These are phyloP conservation scores for Myriangium duriaei DNA, from an alignment of 2,329 filamentous ascomycete species.

Conservation along the genomic window DNA sequence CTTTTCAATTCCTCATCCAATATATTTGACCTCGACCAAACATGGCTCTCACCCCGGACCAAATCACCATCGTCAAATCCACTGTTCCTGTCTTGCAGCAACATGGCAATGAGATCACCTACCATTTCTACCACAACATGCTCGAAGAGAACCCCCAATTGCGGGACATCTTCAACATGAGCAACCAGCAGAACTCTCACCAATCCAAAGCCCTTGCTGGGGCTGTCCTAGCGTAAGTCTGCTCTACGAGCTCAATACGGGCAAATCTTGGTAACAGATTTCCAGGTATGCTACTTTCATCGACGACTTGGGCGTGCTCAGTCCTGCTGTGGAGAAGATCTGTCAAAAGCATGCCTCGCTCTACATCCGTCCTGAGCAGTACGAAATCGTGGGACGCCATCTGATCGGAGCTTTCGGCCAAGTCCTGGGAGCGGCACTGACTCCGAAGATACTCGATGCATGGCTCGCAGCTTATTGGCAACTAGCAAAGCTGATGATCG, in stretches of 20 bases:
- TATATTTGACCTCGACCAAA: no score
- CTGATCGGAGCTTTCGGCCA: slow-evolving; percentile 54
- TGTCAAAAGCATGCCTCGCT: slow-evolving; percentile 65
- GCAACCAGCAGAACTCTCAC: slow-evolving; percentile 54
- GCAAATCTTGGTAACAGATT: no score
- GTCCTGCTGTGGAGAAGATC: slow-evolving; percentile 51
- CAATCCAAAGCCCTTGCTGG: slow-evolving; percentile 59
- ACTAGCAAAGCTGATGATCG: slow-evolving; percentile 60
- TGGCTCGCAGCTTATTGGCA: slow-evolving; percentile 64
- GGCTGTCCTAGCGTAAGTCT: no score
- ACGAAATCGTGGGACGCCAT: slow-evolving; percentile 56
- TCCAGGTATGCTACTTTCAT: slow-evolving; percentile 62
- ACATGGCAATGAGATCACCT: slow-evolving; percentile 56
- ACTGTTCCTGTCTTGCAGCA: slow-evolving; percentile 57
- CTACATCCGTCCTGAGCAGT: slow-evolving; percentile 55
- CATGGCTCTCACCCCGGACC: slow-evolving; percentile 45
- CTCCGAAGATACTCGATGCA: slow-evolving; percentile 49
- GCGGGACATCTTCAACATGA: slow-evolving; percentile 58
- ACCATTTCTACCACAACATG: slow-evolving; percentile 61
- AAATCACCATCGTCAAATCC: slow-evolving; percentile 53
- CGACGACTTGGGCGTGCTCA: slow-evolving; percentile 50
- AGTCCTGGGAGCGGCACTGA: slow-evolving; percentile 56
- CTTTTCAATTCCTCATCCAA: no score
- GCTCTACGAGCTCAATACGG: no score
- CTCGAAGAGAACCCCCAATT: slow-evolving; percentile 53